phyloP scores from a whole-genome alignment of 2,329 filamentous ascomycete genomes.

The Allantophomopsis lycopodina region DNA sequence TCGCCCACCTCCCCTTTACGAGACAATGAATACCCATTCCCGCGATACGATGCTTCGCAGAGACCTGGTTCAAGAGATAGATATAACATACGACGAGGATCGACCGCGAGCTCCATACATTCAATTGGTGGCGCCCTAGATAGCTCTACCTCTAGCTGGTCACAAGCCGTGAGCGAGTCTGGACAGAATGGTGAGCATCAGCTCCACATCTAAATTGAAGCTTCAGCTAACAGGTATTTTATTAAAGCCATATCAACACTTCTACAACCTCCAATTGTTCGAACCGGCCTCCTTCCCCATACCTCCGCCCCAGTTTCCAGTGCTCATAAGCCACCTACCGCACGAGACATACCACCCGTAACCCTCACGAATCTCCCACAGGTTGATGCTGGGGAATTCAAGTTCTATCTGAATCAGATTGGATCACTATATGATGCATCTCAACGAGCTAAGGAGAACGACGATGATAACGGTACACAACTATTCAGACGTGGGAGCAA shows the following conservation, averaged over 20 bases:
- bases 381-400: conserved; percentile 68
- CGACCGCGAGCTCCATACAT: conserved; percentile 74
- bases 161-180: conserved; percentile 52
- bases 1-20: conserved; percentile 24
- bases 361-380: conserved; percentile 78
- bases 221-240: conserved; percentile 4
- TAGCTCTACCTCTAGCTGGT: conserved; percentile 42
- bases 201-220: too few relatives aligned
- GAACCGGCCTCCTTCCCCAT: conserved; percentile 75
- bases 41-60: conserved; percentile 36
- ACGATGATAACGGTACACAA: conserved; percentile 42
- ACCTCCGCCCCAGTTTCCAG: conserved; percentile 55
- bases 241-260: conserved; percentile 73
- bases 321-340: conserved; percentile 69
- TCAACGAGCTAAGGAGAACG: conserved; percentile 66
- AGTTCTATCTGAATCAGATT: conserved; percentile 72
- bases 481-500: conserved; percentile 16
- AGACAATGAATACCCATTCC: conserved; percentile 36
- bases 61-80: conserved; percentile 16
- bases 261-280: conserved; percentile 79
- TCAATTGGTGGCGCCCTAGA: conserved; percentile 81
- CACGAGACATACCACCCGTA: conserved; percentile 85
- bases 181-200: conserved; percentile 60
- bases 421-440: conserved; percentile 82
- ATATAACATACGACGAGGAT: conserved; percentile 54